Evolutionary conservation across 345 rosid species (phyloP).

Genomic region (Balakata baccata): DNA sequence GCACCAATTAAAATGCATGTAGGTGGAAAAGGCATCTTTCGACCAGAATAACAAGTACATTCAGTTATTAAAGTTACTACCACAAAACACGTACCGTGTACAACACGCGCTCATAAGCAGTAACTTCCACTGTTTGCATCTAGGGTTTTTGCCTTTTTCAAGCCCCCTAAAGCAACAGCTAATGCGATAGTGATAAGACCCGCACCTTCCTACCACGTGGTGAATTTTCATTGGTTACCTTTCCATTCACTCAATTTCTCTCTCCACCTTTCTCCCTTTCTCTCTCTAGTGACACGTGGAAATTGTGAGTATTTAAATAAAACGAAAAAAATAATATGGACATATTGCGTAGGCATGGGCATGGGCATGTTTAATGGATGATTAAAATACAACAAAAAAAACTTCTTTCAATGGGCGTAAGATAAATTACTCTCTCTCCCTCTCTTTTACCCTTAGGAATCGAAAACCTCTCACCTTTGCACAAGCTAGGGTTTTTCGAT

Average conservation of each 20-base stretch:
- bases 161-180: conserved; percentile 17
- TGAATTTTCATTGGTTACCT: conserved; percentile 5
- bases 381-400: conserved; percentile 31
- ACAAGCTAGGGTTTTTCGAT: conserved; percentile 51
- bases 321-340: conserved; percentile 14
- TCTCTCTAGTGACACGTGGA: conserved; percentile 23
- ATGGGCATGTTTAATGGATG: conserved; percentile 41
- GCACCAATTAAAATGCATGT: conserved; percentile 21
- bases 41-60: conserved; percentile 9
- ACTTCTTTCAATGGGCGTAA: conserved; percentile 52
- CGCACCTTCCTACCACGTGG: conserved; percentile 55
- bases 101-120: conserved; percentile 27
- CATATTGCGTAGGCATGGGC: conserved; percentile 46
- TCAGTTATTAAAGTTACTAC: not conserved
- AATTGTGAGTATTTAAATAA: not conserved
- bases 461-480: conserved; percentile 30
- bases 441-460: conserved; percentile 31
- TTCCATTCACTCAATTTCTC: conserved; percentile 1
- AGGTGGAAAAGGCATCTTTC: conserved; percentile 35
- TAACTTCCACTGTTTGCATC: conserved; percentile 27
- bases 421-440: conserved; percentile 17
- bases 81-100: conserved; percentile 28
- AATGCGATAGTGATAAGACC: conserved; percentile 68
- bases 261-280: conserved; percentile 20
- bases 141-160: conserved; percentile 50